Conservation (phyloP, 1,284 basidiomycete species). For the Phylloporus sp. region DNA sequence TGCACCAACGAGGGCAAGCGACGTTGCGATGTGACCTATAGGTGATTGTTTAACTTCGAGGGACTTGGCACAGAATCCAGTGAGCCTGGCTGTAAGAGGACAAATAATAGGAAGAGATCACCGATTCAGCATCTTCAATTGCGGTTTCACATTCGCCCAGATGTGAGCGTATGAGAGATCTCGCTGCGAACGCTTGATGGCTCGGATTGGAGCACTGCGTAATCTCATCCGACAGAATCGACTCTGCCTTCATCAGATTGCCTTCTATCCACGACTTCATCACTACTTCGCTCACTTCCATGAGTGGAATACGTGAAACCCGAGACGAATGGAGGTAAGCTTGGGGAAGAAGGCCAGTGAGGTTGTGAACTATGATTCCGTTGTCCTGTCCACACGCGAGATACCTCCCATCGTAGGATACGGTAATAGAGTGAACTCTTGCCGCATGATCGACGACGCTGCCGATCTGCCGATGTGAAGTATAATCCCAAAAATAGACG, state of each 20-base stretch:
- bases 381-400: constrained; percentile 7
- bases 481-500: constrained; percentile 10
- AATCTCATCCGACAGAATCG: constrained; percentile 8
- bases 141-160: constrained; percentile 6
- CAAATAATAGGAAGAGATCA: no score
- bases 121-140: constrained; percentile 1
- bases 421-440: neutral
- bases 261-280: constrained; percentile 1
- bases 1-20: no score
- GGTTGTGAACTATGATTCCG: constrained; percentile 1
- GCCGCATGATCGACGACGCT: no score
- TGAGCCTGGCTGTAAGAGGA: no score
- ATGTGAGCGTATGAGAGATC: constrained; percentile 5
- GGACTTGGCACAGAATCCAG: no score
- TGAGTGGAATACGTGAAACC: neutral
- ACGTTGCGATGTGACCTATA: no score
- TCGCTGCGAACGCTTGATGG: neutral
- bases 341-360: constrained; percentile 1
- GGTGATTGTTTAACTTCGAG: no score
- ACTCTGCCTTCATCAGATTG: neutral
- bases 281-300: no score
- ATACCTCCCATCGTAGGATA: constrained; percentile 7
- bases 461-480: constrained; percentile 5
- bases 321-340: no score
- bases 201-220: neutral